Evolutionary conservation across 1,139 yeast genomes (phyloP).

Genomic region (Taphrina confusa): DNA sequence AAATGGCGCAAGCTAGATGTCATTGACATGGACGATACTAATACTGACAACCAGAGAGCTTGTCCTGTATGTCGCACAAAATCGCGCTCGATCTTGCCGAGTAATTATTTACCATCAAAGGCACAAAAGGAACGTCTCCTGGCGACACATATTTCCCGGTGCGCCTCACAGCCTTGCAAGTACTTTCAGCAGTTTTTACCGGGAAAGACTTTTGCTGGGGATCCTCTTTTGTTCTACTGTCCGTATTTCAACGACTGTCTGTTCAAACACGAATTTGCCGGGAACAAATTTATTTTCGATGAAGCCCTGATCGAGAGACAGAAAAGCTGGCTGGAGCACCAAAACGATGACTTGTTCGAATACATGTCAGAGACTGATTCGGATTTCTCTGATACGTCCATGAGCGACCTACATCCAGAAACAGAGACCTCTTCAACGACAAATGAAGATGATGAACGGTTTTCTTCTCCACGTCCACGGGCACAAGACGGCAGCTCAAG

Average conservation of each 20-base stretch:
- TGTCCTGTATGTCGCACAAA: not conserved
- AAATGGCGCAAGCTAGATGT: conserved; percentile 9
- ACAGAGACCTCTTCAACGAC: too few species aligned
- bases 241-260: conserved; percentile 4
- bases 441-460: too few species aligned
- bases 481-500: too few species aligned
- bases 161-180: not conserved
- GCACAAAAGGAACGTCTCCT: not conserved
- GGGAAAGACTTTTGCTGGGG: conserved; percentile 6
- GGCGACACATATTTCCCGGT: not conserved
- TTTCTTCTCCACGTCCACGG: too few species aligned
- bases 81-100: not conserved
- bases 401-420: not conserved
- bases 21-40: not conserved
- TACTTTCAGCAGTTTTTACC: conserved; percentile 8
- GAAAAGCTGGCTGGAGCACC: conserved; percentile 3
- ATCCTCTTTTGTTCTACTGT: conserved; percentile 11
- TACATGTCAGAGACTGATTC: conserved; percentile 4
- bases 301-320: not conserved
- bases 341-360: conserved; percentile 2
- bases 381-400: not conserved
- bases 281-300: not conserved
- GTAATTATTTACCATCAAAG: not conserved
- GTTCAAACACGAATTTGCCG: not conserved
- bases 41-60: not conserved